Base-by-base conservation (phyloP, 257 asterid species). In the Solanum okadae region DNA sequence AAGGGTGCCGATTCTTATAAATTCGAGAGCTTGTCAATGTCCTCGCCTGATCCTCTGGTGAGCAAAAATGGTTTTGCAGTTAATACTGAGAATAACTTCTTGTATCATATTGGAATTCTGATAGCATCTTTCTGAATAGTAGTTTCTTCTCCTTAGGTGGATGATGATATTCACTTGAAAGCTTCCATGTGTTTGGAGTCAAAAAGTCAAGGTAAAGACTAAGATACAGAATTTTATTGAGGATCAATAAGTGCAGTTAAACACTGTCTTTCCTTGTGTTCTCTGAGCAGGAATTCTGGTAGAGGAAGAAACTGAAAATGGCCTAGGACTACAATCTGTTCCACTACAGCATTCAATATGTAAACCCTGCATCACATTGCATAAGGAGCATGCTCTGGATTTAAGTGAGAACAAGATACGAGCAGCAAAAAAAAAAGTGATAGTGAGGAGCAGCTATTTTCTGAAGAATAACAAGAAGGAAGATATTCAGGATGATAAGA, bases 291-390 rank as follows among this genome's bases (percentile, higher is more conserved):
- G 94, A 88, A 56, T 44, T 52, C 83, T 31, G 56, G 91, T 90
- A 84, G 87, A 84, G 87, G 88, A 79, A 87, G 89, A 37, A 23
- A 75, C 38, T 65, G 40, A 44, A 78, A 88, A 90, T 44, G 85
- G 76, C 83, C 83, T 46, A 44, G 89, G 90, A 87, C 84, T 85
- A 79, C 89, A 13, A 52, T 86, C 90, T 29, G 75, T 88, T 79
- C 56, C 85, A 34, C 87, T 88, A 20, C 92, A 82, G 86, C 91
- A 85, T 90, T 56, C 94, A 12, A 91, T 92, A 35, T 93, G 91
- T 84, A 93, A 93, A 93, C 96, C 99, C 56, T 95, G 96, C 91
- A 90, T 87, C 38, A 88, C 89, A 84, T 88, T 92, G 91, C 91
- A 91, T 81, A 91, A 92, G 95, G 94, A 91, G 88, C 87, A 82